These are phyloP conservation scores for Pseudopithomyces maydicus DNA, from an alignment of 2,329 filamentous ascomycete genomes.

Conservation along the genomic window DNA sequence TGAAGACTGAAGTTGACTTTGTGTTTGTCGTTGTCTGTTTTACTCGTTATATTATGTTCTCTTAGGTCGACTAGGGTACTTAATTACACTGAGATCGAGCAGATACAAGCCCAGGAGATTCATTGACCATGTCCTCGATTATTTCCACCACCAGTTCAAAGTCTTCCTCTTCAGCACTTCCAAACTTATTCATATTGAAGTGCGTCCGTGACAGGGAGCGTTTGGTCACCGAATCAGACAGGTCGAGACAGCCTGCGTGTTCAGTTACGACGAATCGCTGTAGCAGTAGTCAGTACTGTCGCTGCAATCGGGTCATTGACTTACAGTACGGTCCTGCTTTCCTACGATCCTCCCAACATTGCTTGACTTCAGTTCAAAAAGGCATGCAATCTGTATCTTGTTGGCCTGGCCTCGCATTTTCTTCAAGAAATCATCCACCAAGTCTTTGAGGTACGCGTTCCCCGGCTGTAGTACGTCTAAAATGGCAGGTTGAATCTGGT, in stretches of 20 bases:
- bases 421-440: conserved; percentile 23
- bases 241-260: conserved; percentile 24
- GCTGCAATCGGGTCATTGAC: conserved; percentile 5
- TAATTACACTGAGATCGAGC: conserved; percentile 24
- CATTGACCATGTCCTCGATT: not conserved
- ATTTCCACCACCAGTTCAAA: conserved; percentile 19
- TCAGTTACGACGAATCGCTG: conserved; percentile 22
- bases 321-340: conserved; percentile 23
- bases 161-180: conserved; percentile 23
- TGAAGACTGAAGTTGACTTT: conserved; percentile 17
- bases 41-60: not conserved
- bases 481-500: conserved; percentile 20
- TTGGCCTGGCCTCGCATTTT: conserved; percentile 21
- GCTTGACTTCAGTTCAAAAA: conserved; percentile 24
- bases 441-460: conserved; percentile 27
- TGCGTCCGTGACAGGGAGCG: conserved; percentile 25
- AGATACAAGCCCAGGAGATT: conserved; percentile 22
- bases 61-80: conserved; percentile 4
- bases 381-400: conserved; percentile 18
- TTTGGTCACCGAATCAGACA: conserved; percentile 17
- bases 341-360: conserved; percentile 35
- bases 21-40: conserved; percentile 11
- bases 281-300: conserved; percentile 3
- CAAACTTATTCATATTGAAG: conserved; percentile 29
- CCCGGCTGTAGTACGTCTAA: conserved; percentile 27